Evolutionary conservation across 2,329 filamentous ascomycete genomes (phyloP).

Genomic region (Mollisia scopiformis): DNA sequence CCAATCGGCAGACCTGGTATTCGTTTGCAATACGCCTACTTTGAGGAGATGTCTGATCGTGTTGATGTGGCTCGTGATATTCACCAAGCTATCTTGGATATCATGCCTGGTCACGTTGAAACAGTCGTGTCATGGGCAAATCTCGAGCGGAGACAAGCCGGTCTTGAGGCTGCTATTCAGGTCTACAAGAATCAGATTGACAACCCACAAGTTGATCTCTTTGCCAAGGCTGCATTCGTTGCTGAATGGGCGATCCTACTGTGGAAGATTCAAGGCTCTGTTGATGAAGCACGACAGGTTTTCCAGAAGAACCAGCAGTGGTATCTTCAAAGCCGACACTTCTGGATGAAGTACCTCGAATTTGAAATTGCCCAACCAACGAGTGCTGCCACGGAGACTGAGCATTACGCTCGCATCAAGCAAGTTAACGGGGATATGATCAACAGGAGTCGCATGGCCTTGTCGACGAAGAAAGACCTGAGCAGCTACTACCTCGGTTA

Average conservation of each 20-base stretch:
- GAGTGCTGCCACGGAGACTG: slow-evolving; percentile 61
- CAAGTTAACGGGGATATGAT: slow-evolving; percentile 77
- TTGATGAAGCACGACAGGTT: slow-evolving; percentile 79
- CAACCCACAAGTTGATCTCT: slow-evolving; percentile 69
- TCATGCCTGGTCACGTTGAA: slow-evolving; percentile 81
- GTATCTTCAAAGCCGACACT: slow-evolving; percentile 82
- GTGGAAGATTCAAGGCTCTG: slow-evolving; percentile 84
- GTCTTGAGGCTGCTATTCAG: slow-evolving; percentile 81
- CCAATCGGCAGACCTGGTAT: slow-evolving; percentile 84
- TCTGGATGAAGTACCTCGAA: slow-evolving; percentile 87
- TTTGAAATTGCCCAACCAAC: slow-evolving; percentile 89
- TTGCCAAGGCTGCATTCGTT: slow-evolving; percentile 83
- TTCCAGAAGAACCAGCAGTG: slow-evolving; percentile 82
- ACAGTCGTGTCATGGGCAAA: slow-evolving; percentile 89
- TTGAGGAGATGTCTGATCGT: slow-evolving; percentile 84
- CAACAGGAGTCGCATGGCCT: slow-evolving; percentile 70
- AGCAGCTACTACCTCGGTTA: slow-evolving; percentile 81
- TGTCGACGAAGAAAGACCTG: slow-evolving; percentile 72
- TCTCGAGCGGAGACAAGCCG: slow-evolving; percentile 79
- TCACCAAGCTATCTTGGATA: slow-evolving; percentile 76
- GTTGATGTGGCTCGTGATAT: slow-evolving; percentile 82
- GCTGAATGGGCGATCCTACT: slow-evolving; percentile 86
- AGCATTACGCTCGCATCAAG: slow-evolving; percentile 76
- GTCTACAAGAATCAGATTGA: slow-evolving; percentile 83
- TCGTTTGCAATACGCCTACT: slow-evolving; percentile 89